Evolutionary conservation across 805 yeast species (phyloP).

Genomic region (Cyberlindnera sargentensis): DNA sequence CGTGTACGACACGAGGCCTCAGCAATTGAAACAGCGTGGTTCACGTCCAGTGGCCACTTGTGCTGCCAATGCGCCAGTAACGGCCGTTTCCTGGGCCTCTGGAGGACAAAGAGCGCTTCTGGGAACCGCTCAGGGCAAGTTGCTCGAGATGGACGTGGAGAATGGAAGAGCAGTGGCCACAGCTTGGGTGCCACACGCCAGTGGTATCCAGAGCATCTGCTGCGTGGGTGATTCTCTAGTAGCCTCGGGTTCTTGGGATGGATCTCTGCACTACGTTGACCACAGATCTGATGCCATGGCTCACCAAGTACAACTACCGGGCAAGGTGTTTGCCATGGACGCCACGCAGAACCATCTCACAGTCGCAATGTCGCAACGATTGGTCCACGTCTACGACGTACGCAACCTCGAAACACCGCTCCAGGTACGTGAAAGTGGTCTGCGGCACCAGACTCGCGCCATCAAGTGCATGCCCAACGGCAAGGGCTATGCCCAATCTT

Average conservation of each 20-base stretch:
- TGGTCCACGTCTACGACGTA: slow-evolving; percentile 51
- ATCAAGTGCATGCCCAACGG: slow-evolving; percentile 47
- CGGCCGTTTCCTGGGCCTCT: slow-evolving; percentile 17
- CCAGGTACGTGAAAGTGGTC: slow-evolving; percentile 52
- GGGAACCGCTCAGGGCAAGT: slow-evolving; percentile 50
- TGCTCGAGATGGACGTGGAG: slow-evolving; percentile 45
- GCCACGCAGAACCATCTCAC: slow-evolving; percentile 36
- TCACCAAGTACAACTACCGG: slow-evolving; percentile 25
- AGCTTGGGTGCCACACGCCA: slow-evolving; percentile 28
- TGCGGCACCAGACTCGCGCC: slow-evolving; percentile 57
- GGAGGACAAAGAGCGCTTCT: slow-evolving; percentile 29
- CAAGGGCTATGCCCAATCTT: slow-evolving; percentile 57
- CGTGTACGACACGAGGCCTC: slow-evolving; percentile 32
- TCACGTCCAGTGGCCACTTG: slow-evolving; percentile 24
- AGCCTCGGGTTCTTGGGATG: slow-evolving; percentile 58
- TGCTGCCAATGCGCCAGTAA: slow-evolving; percentile 12
- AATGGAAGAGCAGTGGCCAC: slow-evolving; percentile 25
- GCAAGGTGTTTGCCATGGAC: slow-evolving; percentile 61
- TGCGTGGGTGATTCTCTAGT: slow-evolving; percentile 26
- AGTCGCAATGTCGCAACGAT: slow-evolving; percentile 47
- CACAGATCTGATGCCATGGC: slow-evolving; percentile 2
- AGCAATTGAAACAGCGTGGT: slow-evolving; percentile 22
- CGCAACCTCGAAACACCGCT: slow-evolving; percentile 39
- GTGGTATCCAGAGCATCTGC: slow-evolving; percentile 32
- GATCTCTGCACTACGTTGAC: slow-evolving; percentile 10